Conservation (phyloP, 176 grass and related monocot genomes). For the Calamus simplicifolius region DNA sequence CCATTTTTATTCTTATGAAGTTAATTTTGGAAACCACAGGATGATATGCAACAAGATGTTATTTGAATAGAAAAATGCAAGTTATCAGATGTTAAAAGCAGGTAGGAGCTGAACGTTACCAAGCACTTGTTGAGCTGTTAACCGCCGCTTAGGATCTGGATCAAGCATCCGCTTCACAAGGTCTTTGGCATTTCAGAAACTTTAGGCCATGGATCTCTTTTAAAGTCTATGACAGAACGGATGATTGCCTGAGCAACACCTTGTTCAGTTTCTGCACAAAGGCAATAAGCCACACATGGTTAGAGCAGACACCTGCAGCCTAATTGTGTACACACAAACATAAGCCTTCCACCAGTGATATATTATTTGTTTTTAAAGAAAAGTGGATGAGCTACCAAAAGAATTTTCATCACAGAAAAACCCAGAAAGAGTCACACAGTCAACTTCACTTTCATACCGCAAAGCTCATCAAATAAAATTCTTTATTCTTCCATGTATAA, state of each 20-base stretch:
- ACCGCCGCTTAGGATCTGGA: conserved; percentile 1
- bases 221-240: conserved; percentile 16
- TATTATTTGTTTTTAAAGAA: background rate
- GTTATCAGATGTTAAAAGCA: background rate
- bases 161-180: conserved; percentile 12
- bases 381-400: background rate
- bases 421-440: background rate
- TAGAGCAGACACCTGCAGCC: background rate
- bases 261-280: conserved; percentile 12
- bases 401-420: background rate
- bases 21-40: background rate
- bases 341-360: background rate
- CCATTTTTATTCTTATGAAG: no score
- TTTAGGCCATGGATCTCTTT: conserved; percentile 19
- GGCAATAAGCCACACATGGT: background rate
- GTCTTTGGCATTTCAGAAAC: conserved; percentile 19
- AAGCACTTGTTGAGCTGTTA: conserved; percentile 10
- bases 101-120: background rate
- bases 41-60: background rate
- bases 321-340: background rate
- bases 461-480: background rate
- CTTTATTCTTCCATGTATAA: background rate
- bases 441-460: no score
- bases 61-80: background rate
- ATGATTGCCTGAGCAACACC: conserved; percentile 17